Evolutionary conservation across 208 protist genomes (phyloP).

Genomic region (Entamoeba dispar): DNA sequence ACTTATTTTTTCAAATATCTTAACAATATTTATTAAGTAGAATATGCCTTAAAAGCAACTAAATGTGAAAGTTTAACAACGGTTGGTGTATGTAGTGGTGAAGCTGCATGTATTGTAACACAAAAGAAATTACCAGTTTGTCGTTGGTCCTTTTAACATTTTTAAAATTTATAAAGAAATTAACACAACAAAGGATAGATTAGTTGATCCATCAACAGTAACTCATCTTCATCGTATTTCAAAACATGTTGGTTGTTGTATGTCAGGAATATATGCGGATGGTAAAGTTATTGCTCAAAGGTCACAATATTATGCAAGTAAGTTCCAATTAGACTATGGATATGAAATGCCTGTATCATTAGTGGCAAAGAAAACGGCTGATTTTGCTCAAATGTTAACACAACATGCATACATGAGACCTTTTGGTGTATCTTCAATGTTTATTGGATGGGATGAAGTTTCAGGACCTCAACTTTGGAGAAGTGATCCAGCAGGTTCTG

Average conservation of each 20-base stretch:
- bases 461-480: background rate
- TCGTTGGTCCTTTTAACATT: background rate
- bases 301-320: background rate
- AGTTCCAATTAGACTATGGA: background rate
- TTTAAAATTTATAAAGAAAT: too few relatives aligned
- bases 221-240: background rate
- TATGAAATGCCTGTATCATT: background rate
- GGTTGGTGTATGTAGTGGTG: background rate
- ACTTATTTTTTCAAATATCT: background rate
- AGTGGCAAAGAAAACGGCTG: background rate
- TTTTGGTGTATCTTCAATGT: slow-evolving; percentile 1
- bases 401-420: slow-evolving; percentile 2
- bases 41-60: background rate
- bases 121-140: background rate
- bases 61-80: background rate
- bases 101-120: background rate
- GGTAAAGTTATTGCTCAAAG: background rate
- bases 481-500: slow-evolving; percentile 1
- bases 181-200: background rate
- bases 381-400: slow-evolving; percentile 1
- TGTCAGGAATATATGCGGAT: background rate
- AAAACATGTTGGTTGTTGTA: background rate
- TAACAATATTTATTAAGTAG: background rate
- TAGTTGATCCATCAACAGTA: background rate
- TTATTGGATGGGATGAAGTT: background rate